Evolutionary conservation across 1,139 yeast genomes (phyloP), one percentile per base, ranked within the genome.

Genomic region (Candida sp.): DNA sequence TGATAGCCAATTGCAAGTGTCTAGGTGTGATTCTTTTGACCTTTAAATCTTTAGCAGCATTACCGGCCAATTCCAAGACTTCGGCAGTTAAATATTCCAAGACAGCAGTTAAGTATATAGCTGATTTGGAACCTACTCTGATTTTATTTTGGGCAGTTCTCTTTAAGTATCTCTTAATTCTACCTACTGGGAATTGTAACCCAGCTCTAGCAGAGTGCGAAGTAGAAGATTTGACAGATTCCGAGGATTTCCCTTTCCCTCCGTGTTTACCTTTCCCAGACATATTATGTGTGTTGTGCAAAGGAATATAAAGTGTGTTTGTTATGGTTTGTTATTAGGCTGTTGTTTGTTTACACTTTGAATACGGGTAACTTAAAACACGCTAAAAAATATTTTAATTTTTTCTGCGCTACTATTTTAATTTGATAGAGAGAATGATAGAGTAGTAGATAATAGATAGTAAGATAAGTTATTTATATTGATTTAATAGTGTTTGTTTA

Each of bases 1-100:
- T 87, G 61, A 93, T 93, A 52, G 99, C 99, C 68, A 95, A 82
- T 73, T 93, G 99, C 70, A 95, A 78, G 68, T 95, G 99, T 73
- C 99, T 87, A 57, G 99, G 99, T 35, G 98, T 91, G 68, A 93
- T 93, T 82, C 99, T 88, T 77, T 95, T 90, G 63, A 93, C 96
- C 73, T 93, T 91, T 73, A 93, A 81, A 68, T 95, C 99, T 73
- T 93, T 91, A 52, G 99, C 99, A 30, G 99, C 99, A 64, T 93
- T 91, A 65, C 99, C 99, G 38, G 99, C 99, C 75, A 93, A 80
- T 74, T 93, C 99, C 66, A 93, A 82, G 43, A 93, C 97, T 75
- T 93, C 99, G 40, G 99, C 99, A 45, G 99, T 93, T 66, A 93
- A 79, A 70, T 93, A 93, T 68, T 93, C 99, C 61, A 93, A 78